Conservation (phyloP, 345 rosid species). For the Rhizophora mangle region DNA sequence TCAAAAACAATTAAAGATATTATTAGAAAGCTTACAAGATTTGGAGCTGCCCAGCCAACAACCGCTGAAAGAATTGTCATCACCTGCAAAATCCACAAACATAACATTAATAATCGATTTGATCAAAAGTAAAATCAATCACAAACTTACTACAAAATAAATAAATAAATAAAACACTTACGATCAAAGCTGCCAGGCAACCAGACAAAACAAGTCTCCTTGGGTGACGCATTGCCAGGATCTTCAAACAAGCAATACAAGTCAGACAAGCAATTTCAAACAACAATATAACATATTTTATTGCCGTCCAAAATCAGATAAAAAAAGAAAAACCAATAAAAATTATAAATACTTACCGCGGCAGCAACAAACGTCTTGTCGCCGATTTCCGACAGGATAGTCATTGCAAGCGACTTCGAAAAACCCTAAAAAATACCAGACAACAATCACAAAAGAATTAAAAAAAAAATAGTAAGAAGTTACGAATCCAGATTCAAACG, state of each 20-base stretch:
- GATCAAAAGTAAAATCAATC: conserved; percentile 10
- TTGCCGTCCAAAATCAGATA: background rate
- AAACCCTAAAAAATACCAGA: conserved; percentile 52
- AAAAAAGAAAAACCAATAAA: background rate
- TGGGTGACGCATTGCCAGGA: conserved; percentile 97
- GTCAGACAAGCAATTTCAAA: background rate
- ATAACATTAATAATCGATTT: conserved; percentile 3
- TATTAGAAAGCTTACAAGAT: conserved; percentile 58
- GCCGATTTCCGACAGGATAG: conserved; percentile 93
- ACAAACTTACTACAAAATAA: background rate
- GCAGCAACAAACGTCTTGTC: conserved; percentile 99
- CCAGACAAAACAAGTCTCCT: conserved; percentile 92
- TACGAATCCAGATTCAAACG: background rate
- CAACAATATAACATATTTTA: background rate
- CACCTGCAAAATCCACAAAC: conserved; percentile 42
- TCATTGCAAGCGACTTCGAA: conserved; percentile 94
- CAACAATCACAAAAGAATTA: conserved; percentile 6
- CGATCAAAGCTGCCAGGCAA: conserved; percentile 68
- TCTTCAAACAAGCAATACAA: conserved; percentile 44
- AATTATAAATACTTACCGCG: conserved; percentile 54
- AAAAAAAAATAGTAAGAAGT: conserved; percentile 2
- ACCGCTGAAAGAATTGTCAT: conserved; percentile 85
- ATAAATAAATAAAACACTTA: conserved; percentile 31
- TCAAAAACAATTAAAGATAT: conserved; percentile 11
- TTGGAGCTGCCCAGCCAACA: conserved; percentile 94